Conservation (phyloP, 1,284 basidiomycete genomes). For the Entoloma clypeatum region DNA sequence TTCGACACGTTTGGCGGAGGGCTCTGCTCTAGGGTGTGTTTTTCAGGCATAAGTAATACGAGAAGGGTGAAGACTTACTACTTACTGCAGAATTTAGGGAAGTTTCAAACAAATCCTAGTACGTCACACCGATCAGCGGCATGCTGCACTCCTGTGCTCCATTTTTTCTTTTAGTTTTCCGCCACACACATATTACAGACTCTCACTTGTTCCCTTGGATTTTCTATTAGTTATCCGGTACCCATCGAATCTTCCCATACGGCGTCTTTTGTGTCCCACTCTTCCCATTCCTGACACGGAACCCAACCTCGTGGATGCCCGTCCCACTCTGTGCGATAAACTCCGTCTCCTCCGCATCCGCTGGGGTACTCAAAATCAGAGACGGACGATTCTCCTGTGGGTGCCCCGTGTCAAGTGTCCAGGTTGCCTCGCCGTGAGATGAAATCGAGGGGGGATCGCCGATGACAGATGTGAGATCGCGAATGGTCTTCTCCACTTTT, state of each 20-base stretch:
- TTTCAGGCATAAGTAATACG: no score
- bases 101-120: no score
- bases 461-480: constrained; percentile 44
- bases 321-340: constrained; percentile 33
- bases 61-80: no score
- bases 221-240: no score
- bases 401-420: constrained; percentile 35
- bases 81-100: no score
- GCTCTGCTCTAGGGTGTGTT: no score
- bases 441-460: constrained; percentile 35
- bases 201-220: no score
- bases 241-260: constrained; percentile 44
- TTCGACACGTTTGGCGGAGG: no score
- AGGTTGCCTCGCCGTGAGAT: constrained; percentile 22
- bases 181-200: no score
- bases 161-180: no score
- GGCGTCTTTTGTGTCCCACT: constrained; percentile 35
- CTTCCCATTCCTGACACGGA: constrained; percentile 34
- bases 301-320: constrained; percentile 49
- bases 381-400: constrained; percentile 17
- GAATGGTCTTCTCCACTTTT: constrained; percentile 28
- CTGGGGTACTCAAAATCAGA: constrained; percentile 37
- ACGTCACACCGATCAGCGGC: no score
- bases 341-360: constrained; percentile 30
- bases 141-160: no score